Conservation (phyloP, 169 alveolate genomes). For the Plasmodium ovale region DNA sequence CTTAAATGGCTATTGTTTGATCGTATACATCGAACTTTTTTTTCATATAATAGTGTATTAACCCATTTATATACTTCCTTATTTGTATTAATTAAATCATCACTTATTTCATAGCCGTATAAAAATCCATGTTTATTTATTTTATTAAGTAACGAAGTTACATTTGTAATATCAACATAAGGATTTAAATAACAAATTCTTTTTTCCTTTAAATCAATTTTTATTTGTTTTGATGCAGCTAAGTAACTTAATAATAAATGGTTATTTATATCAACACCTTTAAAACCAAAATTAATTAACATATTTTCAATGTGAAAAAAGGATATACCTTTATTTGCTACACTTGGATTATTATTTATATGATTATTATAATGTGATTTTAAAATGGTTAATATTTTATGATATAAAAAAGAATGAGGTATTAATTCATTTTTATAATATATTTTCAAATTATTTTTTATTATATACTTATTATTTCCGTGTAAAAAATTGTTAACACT, state of each 20-base stretch:
- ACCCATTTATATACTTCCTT: conserved; percentile 74
- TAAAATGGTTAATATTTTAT: conserved; percentile 66
- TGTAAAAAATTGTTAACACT: not conserved
- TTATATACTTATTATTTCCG: conserved; percentile 20
- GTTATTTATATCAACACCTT: conserved; percentile 74
- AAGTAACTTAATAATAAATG: conserved; percentile 49
- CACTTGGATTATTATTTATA: conserved; percentile 47
- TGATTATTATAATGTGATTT: conserved; percentile 73
- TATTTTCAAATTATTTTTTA: conserved; percentile 54
- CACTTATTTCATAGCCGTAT: conserved; percentile 76
- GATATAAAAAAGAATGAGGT: conserved; percentile 65
- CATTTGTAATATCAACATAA: conserved; percentile 55
- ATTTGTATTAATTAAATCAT: conserved; percentile 77
- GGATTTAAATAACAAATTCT: conserved; percentile 72
- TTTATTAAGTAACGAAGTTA: conserved; percentile 56
- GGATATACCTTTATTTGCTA: conserved; percentile 70
- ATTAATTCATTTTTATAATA: conserved; percentile 64
- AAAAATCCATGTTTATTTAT: conserved; percentile 69
- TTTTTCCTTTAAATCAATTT: conserved; percentile 74
- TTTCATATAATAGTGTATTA: conserved; percentile 66
- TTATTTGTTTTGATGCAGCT: conserved; percentile 71
- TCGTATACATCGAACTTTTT: conserved; percentile 79
- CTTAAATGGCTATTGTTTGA: conserved; percentile 79
- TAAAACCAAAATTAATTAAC: conserved; percentile 72
- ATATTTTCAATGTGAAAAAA: conserved; percentile 70